phyloP scores from a whole-genome alignment of 352 stramenopile species.

The Achlya hypogyna region DNA sequence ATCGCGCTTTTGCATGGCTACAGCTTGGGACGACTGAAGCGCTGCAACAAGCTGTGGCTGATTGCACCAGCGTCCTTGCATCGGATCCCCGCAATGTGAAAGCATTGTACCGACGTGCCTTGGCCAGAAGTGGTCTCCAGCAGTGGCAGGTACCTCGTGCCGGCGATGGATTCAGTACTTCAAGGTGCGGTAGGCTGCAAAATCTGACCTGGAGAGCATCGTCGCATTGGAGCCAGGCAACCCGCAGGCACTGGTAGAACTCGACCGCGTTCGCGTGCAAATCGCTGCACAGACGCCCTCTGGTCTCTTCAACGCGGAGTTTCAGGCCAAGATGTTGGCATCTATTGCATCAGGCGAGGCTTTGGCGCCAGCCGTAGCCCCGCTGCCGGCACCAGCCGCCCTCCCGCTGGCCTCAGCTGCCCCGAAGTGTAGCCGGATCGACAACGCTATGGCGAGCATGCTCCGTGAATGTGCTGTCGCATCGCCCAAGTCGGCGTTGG shows the following conservation, averaged over 20 bases:
- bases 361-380: background rate
- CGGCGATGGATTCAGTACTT: background rate
- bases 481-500: background rate
- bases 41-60: slow-evolving; percentile 37
- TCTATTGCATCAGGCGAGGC: background rate
- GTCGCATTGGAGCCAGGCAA: slow-evolving; percentile 34
- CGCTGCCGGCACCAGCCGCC: background rate
- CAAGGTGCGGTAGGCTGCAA: slow-evolving; percentile 25
- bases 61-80: slow-evolving; percentile 61
- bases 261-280: background rate
- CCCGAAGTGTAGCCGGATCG: background rate
- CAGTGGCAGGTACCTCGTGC: background rate
- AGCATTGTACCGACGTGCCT: slow-evolving; percentile 78
- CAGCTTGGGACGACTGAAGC: slow-evolving; percentile 23
- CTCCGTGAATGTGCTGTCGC: background rate
- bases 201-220: slow-evolving; percentile 25
- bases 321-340: background rate
- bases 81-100: slow-evolving; percentile 79
- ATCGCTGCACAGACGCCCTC: background rate
- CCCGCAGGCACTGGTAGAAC: slow-evolving; percentile 21
- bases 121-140: slow-evolving; percentile 43
- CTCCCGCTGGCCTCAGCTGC: background rate
- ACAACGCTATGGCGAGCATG: background rate
- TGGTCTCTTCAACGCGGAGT: background rate
- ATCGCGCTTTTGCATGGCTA: slow-evolving; percentile 50